Evolutionary conservation across 192 early-diverging fungal genomes (phyloP).

Genomic region (Paraglomus brasilianum): DNA sequence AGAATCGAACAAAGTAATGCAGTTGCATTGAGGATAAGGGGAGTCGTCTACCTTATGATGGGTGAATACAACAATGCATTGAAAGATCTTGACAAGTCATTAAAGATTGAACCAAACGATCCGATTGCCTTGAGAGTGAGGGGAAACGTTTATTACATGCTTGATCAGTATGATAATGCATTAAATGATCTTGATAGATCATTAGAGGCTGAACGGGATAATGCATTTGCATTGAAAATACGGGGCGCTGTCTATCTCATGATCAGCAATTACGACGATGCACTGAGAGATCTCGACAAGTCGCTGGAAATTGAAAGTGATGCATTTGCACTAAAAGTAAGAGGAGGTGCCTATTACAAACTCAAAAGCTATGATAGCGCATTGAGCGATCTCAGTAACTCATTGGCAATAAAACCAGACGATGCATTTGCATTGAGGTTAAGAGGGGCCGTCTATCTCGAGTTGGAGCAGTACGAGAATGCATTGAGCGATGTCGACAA

Average conservation of each 20-base stretch:
- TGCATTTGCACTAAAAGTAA: neutral
- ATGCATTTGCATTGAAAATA: neutral
- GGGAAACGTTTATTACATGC: neutral
- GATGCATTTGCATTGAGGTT: neutral
- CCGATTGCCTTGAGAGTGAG: neutral
- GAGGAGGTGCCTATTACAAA: conserved; percentile 8
- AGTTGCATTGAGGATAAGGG: neutral
- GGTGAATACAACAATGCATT: neutral
- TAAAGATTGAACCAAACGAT: neutral
- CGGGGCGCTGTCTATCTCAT: neutral
- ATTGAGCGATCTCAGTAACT: conserved; percentile 16
- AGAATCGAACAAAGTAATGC: conserved; percentile 4
- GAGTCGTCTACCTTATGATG: neutral
- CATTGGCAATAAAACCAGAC: conserved; percentile 12
- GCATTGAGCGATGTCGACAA: neutral
- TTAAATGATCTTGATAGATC: conserved; percentile 23
- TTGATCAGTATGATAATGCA: neutral
- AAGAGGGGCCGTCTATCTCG: neutral
- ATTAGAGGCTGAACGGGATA: conserved; percentile 13
- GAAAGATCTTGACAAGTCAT: neutral
- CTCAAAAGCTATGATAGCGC: neutral
- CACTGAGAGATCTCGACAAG: conserved; percentile 12
- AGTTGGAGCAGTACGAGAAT: neutral
- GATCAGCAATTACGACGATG: neutral
- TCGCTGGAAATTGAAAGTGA: neutral